These are phyloP conservation scores for Psidium friedrichsthalianum DNA, from an alignment of 345 rosid species.

Conservation along the genomic window DNA sequence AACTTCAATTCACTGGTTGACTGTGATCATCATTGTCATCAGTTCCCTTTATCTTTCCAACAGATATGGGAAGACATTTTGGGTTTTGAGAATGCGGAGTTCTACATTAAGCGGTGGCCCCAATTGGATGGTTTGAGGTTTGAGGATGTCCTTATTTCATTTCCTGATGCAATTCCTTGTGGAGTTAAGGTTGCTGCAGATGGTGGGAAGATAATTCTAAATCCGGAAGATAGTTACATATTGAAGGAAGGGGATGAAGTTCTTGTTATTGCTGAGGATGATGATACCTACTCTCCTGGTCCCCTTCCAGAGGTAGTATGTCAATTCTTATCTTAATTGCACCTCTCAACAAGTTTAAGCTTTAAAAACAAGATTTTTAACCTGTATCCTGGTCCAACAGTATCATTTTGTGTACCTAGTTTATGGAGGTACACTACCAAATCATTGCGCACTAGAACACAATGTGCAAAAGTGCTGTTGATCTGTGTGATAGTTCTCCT, in stretches of 20 bases:
- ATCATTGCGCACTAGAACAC: background rate
- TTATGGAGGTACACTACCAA: background rate
- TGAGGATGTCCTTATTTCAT: conserved; percentile 66
- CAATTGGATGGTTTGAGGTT: conserved; percentile 63
- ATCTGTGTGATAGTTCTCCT: background rate
- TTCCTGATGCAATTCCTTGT: conserved; percentile 85
- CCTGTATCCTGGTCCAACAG: background rate
- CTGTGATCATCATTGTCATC: background rate
- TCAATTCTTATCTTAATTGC: background rate
- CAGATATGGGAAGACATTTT: conserved; percentile 97
- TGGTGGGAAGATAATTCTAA: conserved; percentile 61
- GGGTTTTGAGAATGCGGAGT: conserved; percentile 87
- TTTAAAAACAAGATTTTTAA: background rate
- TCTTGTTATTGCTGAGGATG: conserved; percentile 95
- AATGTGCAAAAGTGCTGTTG: background rate
- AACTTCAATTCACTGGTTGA: background rate
- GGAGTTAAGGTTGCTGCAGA: conserved; percentile 80
- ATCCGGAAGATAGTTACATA: conserved; percentile 65
- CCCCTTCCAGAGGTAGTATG: conserved; percentile 63
- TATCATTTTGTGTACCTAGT: background rate
- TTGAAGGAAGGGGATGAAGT: conserved; percentile 78
- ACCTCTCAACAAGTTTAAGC: background rate
- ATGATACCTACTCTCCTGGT: conserved; percentile 85
- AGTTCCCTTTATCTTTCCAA: background rate
- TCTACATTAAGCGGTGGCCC: conserved; percentile 89